These are phyloP conservation scores for Novymonas esmeraldas DNA, from an alignment of 208 protist genomes.

Conservation along the genomic window DNA sequence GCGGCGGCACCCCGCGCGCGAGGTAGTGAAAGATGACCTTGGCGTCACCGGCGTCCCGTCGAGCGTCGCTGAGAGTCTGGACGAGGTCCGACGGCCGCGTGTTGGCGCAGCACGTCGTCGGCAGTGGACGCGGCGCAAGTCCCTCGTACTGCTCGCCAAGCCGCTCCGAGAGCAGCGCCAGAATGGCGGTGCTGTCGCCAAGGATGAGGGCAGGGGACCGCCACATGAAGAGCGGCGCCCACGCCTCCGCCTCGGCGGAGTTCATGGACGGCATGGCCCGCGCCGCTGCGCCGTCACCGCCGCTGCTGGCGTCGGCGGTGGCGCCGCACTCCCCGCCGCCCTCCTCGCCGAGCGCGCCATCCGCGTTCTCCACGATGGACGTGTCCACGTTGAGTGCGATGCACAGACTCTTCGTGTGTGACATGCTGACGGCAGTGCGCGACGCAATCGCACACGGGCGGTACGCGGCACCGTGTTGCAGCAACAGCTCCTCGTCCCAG, in stretches of 20 bases:
- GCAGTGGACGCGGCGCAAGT: constrained; percentile 65
- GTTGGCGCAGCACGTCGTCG: constrained; percentile 57
- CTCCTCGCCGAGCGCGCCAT: constrained; percentile 34
- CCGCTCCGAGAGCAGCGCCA: constrained; percentile 59
- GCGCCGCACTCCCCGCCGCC: constrained; percentile 23
- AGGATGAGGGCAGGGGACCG: constrained; percentile 70
- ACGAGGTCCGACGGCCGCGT: constrained; percentile 52
- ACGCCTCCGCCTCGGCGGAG: constrained; percentile 29
- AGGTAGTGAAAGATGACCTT: constrained; percentile 89
- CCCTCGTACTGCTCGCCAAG: constrained; percentile 77
- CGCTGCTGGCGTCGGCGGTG: too few relatives aligned
- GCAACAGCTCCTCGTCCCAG: constrained; percentile 59
- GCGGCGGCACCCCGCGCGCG: constrained; percentile 66
- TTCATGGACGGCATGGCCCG: constrained; percentile 23
- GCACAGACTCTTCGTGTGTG: constrained; percentile 66
- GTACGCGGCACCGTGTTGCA: constrained; percentile 60
- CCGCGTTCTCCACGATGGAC: constrained; percentile 43
- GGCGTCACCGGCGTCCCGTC: constrained; percentile 59
- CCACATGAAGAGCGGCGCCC: constrained; percentile 70
- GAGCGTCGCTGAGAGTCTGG: constrained; percentile 61
- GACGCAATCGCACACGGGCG: constrained; percentile 63
- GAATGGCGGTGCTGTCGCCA: constrained; percentile 49
- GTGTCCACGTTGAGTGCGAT: constrained; percentile 73
- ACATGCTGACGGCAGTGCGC: constrained; percentile 50
- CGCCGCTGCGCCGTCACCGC: constrained; percentile 10